These are phyloP conservation scores for Raffaelea ambrosiae DNA, from an alignment of 2,329 filamentous ascomycete genomes.

Conservation along the genomic window DNA sequence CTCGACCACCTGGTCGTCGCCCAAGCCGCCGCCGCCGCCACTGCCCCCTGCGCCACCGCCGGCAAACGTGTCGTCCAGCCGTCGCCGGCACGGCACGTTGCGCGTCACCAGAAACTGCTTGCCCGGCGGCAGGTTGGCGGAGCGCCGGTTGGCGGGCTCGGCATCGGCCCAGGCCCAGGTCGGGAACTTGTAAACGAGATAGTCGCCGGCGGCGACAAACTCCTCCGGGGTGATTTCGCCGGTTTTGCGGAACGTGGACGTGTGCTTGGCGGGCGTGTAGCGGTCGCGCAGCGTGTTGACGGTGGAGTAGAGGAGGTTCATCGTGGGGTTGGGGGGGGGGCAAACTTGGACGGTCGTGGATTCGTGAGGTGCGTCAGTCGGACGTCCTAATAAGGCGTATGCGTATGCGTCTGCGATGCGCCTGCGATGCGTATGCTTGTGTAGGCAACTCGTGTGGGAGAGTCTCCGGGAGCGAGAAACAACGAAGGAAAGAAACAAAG, in stretches of 20 bases:
- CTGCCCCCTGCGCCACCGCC: constrained; percentile 82
- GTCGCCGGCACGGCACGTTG: constrained; percentile 85
- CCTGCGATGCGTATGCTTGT: no score
- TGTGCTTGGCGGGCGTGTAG: constrained; percentile 81
- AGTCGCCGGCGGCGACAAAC: constrained; percentile 92
- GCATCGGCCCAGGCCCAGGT: constrained; percentile 96
- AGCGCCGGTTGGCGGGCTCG: constrained; percentile 69
- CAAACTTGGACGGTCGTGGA: background rate
- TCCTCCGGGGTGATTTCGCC: constrained; percentile 97
- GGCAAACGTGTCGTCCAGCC: constrained; percentile 88
- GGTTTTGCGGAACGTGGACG: constrained; percentile 85
- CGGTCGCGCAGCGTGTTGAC: constrained; percentile 87
- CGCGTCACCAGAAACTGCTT: constrained; percentile 96
- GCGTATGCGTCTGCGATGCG: no score
- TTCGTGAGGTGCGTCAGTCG: no score
- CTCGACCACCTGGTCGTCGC: constrained; percentile 50
- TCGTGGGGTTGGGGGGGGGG: constrained; percentile 27
- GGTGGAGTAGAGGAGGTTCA: constrained; percentile 82
- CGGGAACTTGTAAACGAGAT: constrained; percentile 97
- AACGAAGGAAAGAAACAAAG: background rate
- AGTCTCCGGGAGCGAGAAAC: background rate
- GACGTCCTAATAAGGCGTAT: no score
- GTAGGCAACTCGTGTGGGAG: no score
- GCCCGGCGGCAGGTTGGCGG: constrained; percentile 70
- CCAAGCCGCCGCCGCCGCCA: constrained; percentile 45